Base-by-base conservation (phyloP, 768 basidiomycete species). In the Suillus decipiens region DNA sequence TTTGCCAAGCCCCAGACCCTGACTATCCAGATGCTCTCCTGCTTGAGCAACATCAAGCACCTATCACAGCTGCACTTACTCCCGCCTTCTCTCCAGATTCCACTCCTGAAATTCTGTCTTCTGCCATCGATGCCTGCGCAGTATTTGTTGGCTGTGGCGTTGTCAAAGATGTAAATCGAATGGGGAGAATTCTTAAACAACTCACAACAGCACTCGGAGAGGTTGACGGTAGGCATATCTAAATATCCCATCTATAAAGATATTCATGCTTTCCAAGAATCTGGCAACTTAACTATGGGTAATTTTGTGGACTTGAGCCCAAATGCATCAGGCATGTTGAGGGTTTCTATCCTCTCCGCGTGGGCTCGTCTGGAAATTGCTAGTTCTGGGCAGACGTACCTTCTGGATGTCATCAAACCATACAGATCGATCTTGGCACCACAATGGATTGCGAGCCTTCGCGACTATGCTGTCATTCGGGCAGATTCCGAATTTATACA, bases 31-130 rank as follows among this genome's bases (percentile, higher is more conserved):
- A 93, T 63, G 87, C 92, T 0, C 80, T 96, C 6, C 80, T 99
- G 3, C 84, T 99, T 14, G 96, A 99, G 72, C 97, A 99, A 73
- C 92, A 97, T 74, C 97, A 99, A 77, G 96, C 97, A 0, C 96
- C 97, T 0, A 96, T 99, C 64, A 97, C 96, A 2, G 95, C 97
- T 22, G 97, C 97, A 0, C 82, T 99, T 19, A 99, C 96, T 0
- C 96, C 97, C 0, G 95, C 96, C 0, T 99, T 99, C 71, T 95
- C 94, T 1, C 84, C 93, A 0, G 97, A 99, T 72, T 93, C 95
- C 1, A 94, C 95, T 1, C 96, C 96, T 0, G 96, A 99, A 72
- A 96, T 99, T 37, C 72, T 98, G 45, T 93, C 96, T 0, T 89
- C 92, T 31, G 96, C 95, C 1, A 88, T 99, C 19, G 87, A 95